Percentiles rank a stretch among this genome's conserved stretches.
phyloP scores from a whole-genome alignment of 1,139 yeast genomes.

The Geotrichum armillariae region DNA sequence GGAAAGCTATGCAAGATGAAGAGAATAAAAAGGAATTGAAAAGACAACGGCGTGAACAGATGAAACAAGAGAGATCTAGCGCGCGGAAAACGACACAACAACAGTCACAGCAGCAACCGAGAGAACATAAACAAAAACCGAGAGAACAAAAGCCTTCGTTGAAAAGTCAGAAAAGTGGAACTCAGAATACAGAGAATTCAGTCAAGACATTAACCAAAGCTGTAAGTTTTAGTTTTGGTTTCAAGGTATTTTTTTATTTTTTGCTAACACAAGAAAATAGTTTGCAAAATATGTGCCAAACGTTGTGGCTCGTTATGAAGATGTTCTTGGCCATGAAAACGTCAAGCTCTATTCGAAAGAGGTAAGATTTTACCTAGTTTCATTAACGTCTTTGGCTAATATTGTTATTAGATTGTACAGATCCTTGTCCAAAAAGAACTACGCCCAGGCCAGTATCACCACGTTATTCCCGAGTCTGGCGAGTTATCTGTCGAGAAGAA shows the following conservation, averaged over 20 bases:
- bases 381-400: not conserved
- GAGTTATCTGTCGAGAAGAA: constrained; percentile 64
- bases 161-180: not conserved
- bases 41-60: constrained; percentile 2
- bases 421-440: constrained; percentile 63
- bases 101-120: not conserved
- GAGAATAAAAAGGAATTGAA: constrained; percentile 16
- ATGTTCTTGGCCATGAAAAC: constrained; percentile 67
- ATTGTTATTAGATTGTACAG: constrained; percentile 47
- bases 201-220: not conserved
- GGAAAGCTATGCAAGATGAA: constrained; percentile 30
- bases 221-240: not conserved
- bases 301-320: constrained; percentile 63
- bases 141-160: too few species aligned
- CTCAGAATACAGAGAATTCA: not conserved
- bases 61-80: not conserved
- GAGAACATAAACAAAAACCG: not conserved
- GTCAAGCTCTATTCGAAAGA: constrained; percentile 80
- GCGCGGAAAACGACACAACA: not conserved
- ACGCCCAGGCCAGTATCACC: constrained; percentile 33
- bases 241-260: not conserved
- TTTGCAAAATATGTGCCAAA: constrained; percentile 84
- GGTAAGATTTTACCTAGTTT: not conserved
- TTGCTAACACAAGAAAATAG: too few species aligned
- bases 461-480: constrained; percentile 36